Evolutionary conservation across 2,329 filamentous ascomycete species (phyloP), one percentile per base, ranked within the genome.

Genomic region (Ophiostoma triangulosporum): DNA sequence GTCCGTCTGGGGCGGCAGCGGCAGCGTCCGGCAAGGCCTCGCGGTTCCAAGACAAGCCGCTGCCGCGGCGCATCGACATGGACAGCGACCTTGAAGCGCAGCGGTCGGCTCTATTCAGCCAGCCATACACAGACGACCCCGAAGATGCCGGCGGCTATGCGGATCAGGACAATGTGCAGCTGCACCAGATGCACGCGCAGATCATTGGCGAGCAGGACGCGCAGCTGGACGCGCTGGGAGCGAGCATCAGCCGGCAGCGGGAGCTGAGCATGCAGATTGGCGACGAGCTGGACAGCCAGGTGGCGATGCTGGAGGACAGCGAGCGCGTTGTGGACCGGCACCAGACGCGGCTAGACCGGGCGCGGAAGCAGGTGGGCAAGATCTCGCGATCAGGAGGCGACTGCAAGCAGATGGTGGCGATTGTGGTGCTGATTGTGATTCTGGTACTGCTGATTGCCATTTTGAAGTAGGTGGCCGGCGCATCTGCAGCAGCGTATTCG

Each of bases 221-320:
- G 59, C 89, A 95, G 66, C 76, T 98, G n/a, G 91, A 97, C 66
- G 75, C 78, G 9, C 73, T 98, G 4, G 88, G 90, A n/a, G 80
- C 82, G 62, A 88, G 81, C 55, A 96, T 98, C 60, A 79, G 86
- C 4, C 80, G 93, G 36, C 93, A 97, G 72, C 77, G 94, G 50
- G 88, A 97, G 70, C 74, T 98, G 57, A 90, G 85, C 64, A 94
- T 96, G 72, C 88, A 93, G 71, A 97, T 98, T 63, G 91, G 93
- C 29, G 87, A 96, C 66, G 93, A 98, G 73, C 75, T 98, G 33
- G 93, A 97, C 62, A 84, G 82, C 60, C 93, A 98, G 63, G 86
- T 94, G 35, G 76, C 84, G 61, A 74, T 98, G 73, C 74, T 98
- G 29, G 91, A 96, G 65, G 91, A 95, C 62, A 81, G 94, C 45